These are phyloP conservation scores for Cardiospermum halicacabum DNA, from an alignment of 345 rosid genomes.

Conservation along the genomic window DNA sequence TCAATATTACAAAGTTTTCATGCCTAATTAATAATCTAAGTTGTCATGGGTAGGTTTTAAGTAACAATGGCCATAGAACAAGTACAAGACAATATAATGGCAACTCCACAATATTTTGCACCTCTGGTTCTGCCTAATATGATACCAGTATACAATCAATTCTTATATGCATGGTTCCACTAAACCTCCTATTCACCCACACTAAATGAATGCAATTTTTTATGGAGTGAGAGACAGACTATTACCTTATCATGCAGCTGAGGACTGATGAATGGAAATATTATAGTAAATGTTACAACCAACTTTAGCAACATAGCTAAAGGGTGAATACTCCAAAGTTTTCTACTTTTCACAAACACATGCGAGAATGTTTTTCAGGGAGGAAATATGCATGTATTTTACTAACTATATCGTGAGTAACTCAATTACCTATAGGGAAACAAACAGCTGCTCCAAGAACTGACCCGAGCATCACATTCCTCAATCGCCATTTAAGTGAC, in stretches of 20 bases:
- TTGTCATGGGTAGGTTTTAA: not conserved
- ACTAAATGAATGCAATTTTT: not conserved
- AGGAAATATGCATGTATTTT: not conserved
- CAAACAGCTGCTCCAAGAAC: constrained; percentile 72
- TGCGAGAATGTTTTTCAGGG: not conserved
- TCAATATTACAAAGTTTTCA: too few relatives aligned
- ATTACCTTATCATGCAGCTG: not conserved
- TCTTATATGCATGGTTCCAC: not conserved
- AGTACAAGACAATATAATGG: not conserved
- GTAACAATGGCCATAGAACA: not conserved
- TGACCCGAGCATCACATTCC: constrained; percentile 79
- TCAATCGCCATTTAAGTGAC: constrained; percentile 70
- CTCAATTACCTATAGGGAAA: constrained; percentile 66
- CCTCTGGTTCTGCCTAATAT: not conserved
- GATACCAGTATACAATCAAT: not conserved
- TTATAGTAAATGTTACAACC: not conserved
- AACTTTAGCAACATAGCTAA: not conserved
- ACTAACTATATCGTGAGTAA: constrained; percentile 1
- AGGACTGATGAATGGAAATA: not conserved
- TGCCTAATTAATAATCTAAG: not conserved
- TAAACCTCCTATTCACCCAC: not conserved
- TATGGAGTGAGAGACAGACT: not conserved
- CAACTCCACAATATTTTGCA: not conserved
- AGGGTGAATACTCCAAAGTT: not conserved
- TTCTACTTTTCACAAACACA: not conserved